These are phyloP conservation scores for Phytophthora megakarya DNA, from an alignment of 352 stramenopile genomes.

Conservation along the genomic window DNA sequence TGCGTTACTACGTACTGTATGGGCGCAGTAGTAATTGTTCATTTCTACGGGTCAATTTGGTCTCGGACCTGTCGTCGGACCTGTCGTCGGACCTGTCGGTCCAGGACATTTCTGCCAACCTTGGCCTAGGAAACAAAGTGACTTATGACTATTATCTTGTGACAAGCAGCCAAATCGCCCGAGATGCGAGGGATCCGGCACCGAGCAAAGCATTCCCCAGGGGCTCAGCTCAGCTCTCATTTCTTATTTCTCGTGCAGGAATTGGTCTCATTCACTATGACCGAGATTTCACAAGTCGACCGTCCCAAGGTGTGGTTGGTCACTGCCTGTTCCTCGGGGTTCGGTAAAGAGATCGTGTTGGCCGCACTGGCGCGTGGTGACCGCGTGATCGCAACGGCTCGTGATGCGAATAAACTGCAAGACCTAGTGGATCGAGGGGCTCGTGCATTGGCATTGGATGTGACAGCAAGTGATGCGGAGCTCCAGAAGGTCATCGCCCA, in stretches of 20 bases:
- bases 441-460: constrained; percentile 39
- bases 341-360: constrained; percentile 51
- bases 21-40: too few species aligned
- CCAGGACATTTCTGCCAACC: too few species aligned
- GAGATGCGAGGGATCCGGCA: constrained; percentile 13
- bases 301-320: constrained; percentile 54
- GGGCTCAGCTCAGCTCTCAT: constrained; percentile 2
- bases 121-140: too few species aligned
- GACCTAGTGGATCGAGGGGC: constrained; percentile 41
- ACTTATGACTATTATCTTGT: too few species aligned
- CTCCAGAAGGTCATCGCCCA: constrained; percentile 36
- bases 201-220: not conserved
- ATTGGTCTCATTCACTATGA: constrained; percentile 19
- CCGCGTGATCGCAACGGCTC: constrained; percentile 54
- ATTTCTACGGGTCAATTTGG: too few species aligned
- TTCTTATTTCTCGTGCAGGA: constrained; percentile 19
- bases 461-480: constrained; percentile 44
- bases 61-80: too few species aligned
- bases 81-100: too few species aligned
- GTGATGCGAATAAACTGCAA: constrained; percentile 40
- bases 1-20: too few species aligned
- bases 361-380: constrained; percentile 48
- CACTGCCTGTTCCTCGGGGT: constrained; percentile 54
- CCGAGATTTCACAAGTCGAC: constrained; percentile 11
- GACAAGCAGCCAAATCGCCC: constrained; percentile 17